Evolutionary conservation across 805 yeast genomes (phyloP).

Genomic region (Saccharomycopsis fibuligera): DNA sequence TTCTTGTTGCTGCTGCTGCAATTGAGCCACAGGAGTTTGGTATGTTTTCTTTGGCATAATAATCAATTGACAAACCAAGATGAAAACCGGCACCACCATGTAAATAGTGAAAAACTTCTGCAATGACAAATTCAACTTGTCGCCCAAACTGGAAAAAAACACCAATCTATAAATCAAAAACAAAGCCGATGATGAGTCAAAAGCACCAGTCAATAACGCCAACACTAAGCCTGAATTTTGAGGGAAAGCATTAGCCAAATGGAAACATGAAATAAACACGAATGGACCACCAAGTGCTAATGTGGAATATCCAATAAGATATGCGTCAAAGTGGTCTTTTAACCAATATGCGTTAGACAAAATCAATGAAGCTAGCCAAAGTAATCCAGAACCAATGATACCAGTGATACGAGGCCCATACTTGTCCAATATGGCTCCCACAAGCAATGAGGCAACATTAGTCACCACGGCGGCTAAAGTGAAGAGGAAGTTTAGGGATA

Average conservation of each 20-base stretch:
- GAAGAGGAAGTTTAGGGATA: slow-evolving; percentile 75
- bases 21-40: slow-evolving; percentile 24
- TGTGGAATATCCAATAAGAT: slow-evolving; percentile 63
- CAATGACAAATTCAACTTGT: slow-evolving; percentile 33
- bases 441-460: slow-evolving; percentile 74
- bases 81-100: slow-evolving; percentile 71
- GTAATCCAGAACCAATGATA: slow-evolving; percentile 56
- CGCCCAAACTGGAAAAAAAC: slow-evolving; percentile 26
- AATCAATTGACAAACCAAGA: slow-evolving; percentile 62
- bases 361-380: slow-evolving; percentile 48
- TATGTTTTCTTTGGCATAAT: slow-evolving; percentile 79
- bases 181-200: slow-evolving; percentile 87
- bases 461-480: slow-evolving; percentile 84
- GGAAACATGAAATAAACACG: slow-evolving; percentile 85
- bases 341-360: slow-evolving; percentile 35
- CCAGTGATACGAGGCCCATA: slow-evolving; percentile 82
- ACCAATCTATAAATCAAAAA: slow-evolving; percentile 66
- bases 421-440: slow-evolving; percentile 71
- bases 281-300: slow-evolving; percentile 93
- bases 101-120: slow-evolving; percentile 59
- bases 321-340: slow-evolving; percentile 48
- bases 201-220: slow-evolving; percentile 87
- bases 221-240: slow-evolving; percentile 71
- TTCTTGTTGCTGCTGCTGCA: not conserved
- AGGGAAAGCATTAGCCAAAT: slow-evolving; percentile 83